Base-by-base conservation (phyloP, 2,329 filamentous ascomycete species). In the Calonectria hongkongensis region DNA sequence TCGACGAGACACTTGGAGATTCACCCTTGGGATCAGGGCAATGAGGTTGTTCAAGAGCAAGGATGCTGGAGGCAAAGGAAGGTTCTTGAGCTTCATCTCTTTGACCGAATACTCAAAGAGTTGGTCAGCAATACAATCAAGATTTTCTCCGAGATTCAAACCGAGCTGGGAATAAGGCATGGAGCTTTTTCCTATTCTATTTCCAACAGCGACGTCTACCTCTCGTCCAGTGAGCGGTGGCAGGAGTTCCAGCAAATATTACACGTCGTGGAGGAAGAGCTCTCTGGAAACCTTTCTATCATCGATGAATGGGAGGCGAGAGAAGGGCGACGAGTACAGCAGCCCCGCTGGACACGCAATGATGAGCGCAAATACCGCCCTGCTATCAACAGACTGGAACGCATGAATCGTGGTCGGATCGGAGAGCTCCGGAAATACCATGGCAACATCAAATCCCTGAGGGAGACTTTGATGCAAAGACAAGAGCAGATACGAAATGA, bases 231-330 rank as follows among this genome's bases (percentile, higher is more conserved):
- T 15, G 18, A 18, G 0, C 18, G 30, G 5, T 50, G 62, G 28
- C 62, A 50, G 45, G 33, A 50, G 12, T 36, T 65, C 15, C 43
- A 65, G 47, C 28, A 50, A 7, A 65, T 65, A 10, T 7, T 65
- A 2, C 62, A 65, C 7, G 30, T 39, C 3, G 62, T 50, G 2
- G 62, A 65, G 16, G 28, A 33, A 36, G 62, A 65, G 28, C n/a
- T 65, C n/a, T 33, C 62, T 8, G 62, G 47, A 12, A 36, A 39
- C 2, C 28, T 65, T 9, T 18, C n/a, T 2, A 51, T 50, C n/a
- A 50, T 65, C 18, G 62, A 25, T 6, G 7, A 36, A 9, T 65
- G 62, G 45, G 43, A 25, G 45, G 33, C 30, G 30, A 15, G 62
- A 65, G 33, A 50, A 15, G 5, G n/a, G 39, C 3, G n/a, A 45